Base-by-base conservation (phyloP, 192 early-diverging fungal species). In the Linnemannia exigua region DNA sequence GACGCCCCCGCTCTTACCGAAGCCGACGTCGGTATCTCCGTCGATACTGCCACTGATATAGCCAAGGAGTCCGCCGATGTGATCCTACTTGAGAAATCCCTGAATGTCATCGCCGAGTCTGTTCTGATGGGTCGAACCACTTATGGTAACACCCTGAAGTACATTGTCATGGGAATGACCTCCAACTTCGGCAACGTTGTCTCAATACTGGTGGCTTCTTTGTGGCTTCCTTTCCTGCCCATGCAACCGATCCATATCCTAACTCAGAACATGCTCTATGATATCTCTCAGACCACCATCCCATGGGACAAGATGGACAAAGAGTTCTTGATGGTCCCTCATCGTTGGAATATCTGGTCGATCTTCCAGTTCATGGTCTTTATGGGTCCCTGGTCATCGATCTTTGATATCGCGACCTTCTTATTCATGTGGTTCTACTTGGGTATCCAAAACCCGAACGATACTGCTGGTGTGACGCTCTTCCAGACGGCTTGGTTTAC, bases 141-240 rank as follows among this genome's bases (percentile, higher is more conserved):
- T 28, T 84, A 88, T 48, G 91, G 88, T 11, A 92, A 91, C 76
- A 91, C 90, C 5, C 87, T 91, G 88, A 92, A 92, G 71, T 88
- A 83, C 69, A 90, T 92, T 74, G 81, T 89, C 67, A 90, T 91
- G 90, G 89, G 89, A 16, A 80, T 81, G 41, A 90, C 91, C 16
- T 88, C 88, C 74, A 92, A 92, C 72, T 91, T 92, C 68, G 90
- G 90, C 16, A 92, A 91, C 46, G 89, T 90, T 25, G 91, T 91
- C 51, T 91, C 90, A 31, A 72, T 91, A 41, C 72, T 92, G 20
- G 69, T 89, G 8, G 90, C 91, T 20, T 85, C 89, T 3, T 77
- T 80, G 16, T 92, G 91, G 91, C 75, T 92, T 15, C 91, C 90
- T 15, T 92, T 91, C 79, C 67, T 81, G 25, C 90, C 91, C 19